Conservation (phyloP, 306 rosid species). For the Carpinus viminea region DNA sequence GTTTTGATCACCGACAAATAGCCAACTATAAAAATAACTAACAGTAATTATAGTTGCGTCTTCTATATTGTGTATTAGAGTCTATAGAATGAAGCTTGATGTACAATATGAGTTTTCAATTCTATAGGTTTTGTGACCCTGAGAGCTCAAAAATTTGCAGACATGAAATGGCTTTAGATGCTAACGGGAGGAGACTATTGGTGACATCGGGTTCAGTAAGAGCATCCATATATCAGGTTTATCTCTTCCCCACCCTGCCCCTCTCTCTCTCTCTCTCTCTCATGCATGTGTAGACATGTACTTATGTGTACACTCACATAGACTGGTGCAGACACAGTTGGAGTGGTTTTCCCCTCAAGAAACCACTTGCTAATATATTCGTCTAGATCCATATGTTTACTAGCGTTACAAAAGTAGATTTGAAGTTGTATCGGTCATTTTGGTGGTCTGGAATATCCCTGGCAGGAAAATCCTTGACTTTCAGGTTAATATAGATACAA, state of each 20-base stretch:
- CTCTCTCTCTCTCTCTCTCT: too few species aligned
- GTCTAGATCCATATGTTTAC: background rate
- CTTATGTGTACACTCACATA: background rate
- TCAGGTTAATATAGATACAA: background rate
- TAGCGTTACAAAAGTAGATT: slow-evolving; percentile 1
- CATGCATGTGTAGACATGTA: too few species aligned
- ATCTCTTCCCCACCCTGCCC: background rate
- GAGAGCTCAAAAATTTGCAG: slow-evolving; percentile 55
- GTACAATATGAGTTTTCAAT: background rate
- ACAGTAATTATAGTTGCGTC: too few species aligned
- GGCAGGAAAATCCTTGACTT: background rate
- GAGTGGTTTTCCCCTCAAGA: slow-evolving; percentile 9
- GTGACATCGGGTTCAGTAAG: slow-evolving; percentile 71
- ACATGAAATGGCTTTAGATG: slow-evolving; percentile 96
- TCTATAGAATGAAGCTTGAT: background rate
- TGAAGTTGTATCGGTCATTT: slow-evolving; percentile 2
- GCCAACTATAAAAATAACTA: too few species aligned
- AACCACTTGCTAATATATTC: slow-evolving; percentile 2
- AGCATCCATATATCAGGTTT: slow-evolving; percentile 94
- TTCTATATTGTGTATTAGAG: too few species aligned
- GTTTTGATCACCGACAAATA: too few species aligned
- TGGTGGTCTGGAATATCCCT: slow-evolving; percentile 9
- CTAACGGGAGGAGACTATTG: slow-evolving; percentile 79
- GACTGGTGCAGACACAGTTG: slow-evolving; percentile 1
- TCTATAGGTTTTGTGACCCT: slow-evolving; percentile 64